Evolutionary conservation across 2,329 filamentous ascomycete genomes (phyloP).

Genomic region (Hypoxylon sp.): DNA sequence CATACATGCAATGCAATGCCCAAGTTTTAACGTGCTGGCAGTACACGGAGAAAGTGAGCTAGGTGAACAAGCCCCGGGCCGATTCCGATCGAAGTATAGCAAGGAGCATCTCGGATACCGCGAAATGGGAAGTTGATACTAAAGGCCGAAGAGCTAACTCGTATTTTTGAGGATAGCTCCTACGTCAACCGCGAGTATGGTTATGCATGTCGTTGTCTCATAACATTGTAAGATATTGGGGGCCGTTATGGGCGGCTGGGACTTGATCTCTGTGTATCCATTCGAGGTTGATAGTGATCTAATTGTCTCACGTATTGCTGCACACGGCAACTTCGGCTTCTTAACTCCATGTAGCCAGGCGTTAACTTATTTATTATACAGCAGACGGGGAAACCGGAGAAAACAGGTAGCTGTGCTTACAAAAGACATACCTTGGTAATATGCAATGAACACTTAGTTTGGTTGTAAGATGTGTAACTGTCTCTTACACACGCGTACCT

Average conservation of each 20-base stretch:
- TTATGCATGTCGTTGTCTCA: neutral
- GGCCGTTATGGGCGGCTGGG: neutral
- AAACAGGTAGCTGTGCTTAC: neutral
- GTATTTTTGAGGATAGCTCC: slow-evolving; percentile 19
- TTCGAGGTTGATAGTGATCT: neutral
- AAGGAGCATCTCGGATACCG: slow-evolving; percentile 21
- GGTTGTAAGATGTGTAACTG: slow-evolving; percentile 20
- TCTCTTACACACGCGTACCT: slow-evolving; percentile 16
- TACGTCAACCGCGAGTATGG: neutral
- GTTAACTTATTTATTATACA: neutral
- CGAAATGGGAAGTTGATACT: slow-evolving; percentile 13
- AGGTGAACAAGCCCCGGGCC: slow-evolving; percentile 19
- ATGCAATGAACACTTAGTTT: neutral
- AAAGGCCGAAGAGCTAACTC: slow-evolving; percentile 20
- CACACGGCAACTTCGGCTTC: neutral
- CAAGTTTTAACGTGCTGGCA: slow-evolving; percentile 9
- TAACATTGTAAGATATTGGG: neutral
- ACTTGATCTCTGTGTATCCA: slow-evolving; percentile 8
- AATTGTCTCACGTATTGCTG: neutral
- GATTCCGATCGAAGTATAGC: slow-evolving; percentile 26
- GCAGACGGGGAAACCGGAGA: too few relatives aligned
- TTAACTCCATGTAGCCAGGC: neutral
- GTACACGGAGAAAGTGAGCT: slow-evolving; percentile 1
- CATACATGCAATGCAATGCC: slow-evolving; percentile 4
- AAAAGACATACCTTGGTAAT: neutral